Evolutionary conservation across 2,329 filamentous ascomycete species (phyloP).

Genomic region (Drechslerella coelobrocha): DNA sequence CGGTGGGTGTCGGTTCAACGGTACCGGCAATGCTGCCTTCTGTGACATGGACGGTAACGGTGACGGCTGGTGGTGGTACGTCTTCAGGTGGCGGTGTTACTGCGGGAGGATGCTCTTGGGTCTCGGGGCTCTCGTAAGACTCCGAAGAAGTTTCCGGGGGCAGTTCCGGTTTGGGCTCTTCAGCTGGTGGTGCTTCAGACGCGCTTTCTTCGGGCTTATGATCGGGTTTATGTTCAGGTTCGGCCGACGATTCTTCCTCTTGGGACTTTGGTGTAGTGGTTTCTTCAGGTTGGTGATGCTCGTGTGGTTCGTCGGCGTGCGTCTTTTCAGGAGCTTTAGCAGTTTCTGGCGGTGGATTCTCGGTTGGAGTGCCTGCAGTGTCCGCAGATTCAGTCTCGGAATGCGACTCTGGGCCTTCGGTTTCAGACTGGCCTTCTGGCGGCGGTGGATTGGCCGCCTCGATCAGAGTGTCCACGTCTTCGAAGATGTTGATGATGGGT

Average conservation of each 20-base stretch:
- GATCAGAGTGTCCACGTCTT: slow-evolving; percentile 7
- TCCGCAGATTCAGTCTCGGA: background rate
- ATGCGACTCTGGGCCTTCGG: background rate
- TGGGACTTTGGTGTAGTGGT: background rate
- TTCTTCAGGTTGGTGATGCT: slow-evolving; percentile 4
- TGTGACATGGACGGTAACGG: slow-evolving; percentile 17
- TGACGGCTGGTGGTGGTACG: slow-evolving; percentile 3
- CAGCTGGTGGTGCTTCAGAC: background rate
- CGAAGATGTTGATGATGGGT: slow-evolving; percentile 17
- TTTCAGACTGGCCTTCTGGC: slow-evolving; percentile 2
- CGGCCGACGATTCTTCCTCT: background rate
- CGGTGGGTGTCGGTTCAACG: background rate
- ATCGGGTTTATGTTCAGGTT: no score
- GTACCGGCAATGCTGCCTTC: background rate
- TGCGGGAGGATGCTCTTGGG: background rate
- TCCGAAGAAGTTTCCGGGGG: no score
- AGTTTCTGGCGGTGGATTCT: background rate
- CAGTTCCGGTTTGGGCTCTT: background rate
- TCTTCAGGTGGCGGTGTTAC: background rate
- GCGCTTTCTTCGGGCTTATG: slow-evolving; percentile 1
- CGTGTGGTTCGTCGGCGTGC: background rate
- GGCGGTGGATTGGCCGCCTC: background rate
- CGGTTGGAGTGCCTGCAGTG: background rate
- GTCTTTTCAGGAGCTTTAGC: background rate
- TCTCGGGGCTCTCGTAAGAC: no score